These are phyloP conservation scores for Cercospora sp. DNA, from an alignment of 2,329 filamentous ascomycete genomes.

Conservation along the genomic window DNA sequence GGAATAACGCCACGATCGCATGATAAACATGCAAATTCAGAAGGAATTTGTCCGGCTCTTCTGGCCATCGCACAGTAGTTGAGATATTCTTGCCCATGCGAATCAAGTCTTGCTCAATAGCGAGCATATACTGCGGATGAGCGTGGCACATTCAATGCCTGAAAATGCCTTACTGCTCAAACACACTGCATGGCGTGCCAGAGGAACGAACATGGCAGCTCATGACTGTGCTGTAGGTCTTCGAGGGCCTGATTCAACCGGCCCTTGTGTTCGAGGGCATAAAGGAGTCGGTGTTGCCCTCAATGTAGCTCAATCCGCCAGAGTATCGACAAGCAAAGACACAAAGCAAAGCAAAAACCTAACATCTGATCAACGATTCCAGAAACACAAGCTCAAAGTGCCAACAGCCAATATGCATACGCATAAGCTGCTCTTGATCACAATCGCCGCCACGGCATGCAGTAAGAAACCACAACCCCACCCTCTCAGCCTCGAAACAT, in stretches of 20 bases:
- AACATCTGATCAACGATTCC: not conserved
- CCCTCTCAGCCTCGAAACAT: not conserved
- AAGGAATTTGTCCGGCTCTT: not conserved
- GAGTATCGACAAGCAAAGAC: not conserved
- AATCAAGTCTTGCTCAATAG: not conserved
- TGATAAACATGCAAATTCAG: not conserved
- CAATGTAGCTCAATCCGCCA: too few species aligned
- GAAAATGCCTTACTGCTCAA: too few species aligned
- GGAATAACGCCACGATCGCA: not conserved
- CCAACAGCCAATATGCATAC: not conserved
- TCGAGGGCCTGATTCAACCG: not conserved
- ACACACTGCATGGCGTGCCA: too few species aligned
- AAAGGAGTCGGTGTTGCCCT: not conserved
- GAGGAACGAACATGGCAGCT: not conserved
- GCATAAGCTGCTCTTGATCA: not conserved
- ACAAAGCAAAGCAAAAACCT: not conserved
- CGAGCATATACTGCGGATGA: not conserved
- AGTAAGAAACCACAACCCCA: not conserved
- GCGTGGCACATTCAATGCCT: not conserved
- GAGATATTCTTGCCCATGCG: not conserved
- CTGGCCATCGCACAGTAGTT: slow-evolving; percentile 1
- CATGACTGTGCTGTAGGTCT: not conserved
- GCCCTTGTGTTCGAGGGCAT: not conserved
- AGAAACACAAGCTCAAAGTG: not conserved
- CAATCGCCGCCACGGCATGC: not conserved